Percentiles rank a stretch among this genome's conserved stretches.
Evolutionary conservation across 768 basidiomycete species (phyloP).

Genomic region (Serpula lacrymans): DNA sequence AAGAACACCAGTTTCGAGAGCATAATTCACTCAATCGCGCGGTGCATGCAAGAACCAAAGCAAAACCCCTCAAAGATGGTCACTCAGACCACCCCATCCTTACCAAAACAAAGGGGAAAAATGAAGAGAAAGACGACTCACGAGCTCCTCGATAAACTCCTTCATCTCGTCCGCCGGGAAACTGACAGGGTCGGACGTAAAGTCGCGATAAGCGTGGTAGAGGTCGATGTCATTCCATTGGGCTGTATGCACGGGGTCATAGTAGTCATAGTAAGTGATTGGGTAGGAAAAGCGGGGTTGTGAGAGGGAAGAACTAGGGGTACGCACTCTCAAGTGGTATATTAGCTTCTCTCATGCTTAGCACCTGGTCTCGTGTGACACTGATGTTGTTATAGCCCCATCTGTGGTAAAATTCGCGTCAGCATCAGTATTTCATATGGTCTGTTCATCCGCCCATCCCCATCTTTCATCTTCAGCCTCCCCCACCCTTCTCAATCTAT

Average conservation of each 20-base stretch:
- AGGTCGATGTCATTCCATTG: conserved; percentile 82
- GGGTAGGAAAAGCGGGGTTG: background rate
- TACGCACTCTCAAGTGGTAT: conserved; percentile 72
- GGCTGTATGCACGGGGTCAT: conserved; percentile 41
- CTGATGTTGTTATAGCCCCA: conserved; percentile 53
- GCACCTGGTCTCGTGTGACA: conserved; percentile 53
- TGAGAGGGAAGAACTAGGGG: conserved; percentile 3
- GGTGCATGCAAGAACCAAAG: too few relatives aligned
- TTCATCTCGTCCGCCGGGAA: conserved; percentile 55
- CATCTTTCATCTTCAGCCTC: too few relatives aligned
- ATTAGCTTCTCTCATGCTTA: conserved; percentile 59
- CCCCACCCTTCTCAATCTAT: conserved; percentile 7
- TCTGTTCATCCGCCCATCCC: too few relatives aligned
- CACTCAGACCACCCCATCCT: too few relatives aligned
- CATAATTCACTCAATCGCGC: too few relatives aligned
- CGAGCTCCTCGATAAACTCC: conserved; percentile 54
- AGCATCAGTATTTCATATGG: background rate
- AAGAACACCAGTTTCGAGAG: too few relatives aligned
- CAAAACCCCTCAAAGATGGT: too few relatives aligned
- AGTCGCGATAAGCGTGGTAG: conserved; percentile 66
- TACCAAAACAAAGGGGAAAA: background rate
- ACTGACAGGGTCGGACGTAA: conserved; percentile 62
- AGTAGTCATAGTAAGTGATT: conserved; percentile 2
- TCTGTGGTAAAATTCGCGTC: conserved; percentile 14
- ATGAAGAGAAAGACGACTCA: conserved; percentile 33